Evolutionary conservation across 2,329 filamentous ascomycete genomes (phyloP).

Genomic region (Dactylellina leptospora): DNA sequence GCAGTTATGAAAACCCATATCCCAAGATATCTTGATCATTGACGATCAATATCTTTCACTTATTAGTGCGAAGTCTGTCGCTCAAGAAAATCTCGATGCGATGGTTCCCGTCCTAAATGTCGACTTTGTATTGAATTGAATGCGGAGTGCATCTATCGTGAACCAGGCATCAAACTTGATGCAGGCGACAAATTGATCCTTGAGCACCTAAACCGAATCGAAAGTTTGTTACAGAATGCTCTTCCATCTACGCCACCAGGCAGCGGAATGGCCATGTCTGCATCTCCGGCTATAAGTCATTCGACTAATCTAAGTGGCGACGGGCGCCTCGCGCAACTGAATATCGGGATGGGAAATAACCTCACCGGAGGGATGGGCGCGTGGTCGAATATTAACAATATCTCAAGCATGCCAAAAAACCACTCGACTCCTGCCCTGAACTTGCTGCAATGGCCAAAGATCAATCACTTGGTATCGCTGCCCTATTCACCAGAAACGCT

Average conservation of each 20-base stretch:
- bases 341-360: conserved; percentile 52
- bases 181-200: conserved; percentile 86
- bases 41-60: conserved; percentile 65
- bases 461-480: conserved; percentile 77
- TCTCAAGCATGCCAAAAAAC: conserved; percentile 84
- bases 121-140: conserved; percentile 83
- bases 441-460: conserved; percentile 80
- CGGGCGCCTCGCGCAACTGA: conserved; percentile 62
- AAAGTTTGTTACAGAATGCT: conserved; percentile 75
- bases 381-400: conserved; percentile 70
- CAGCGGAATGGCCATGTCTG: conserved; percentile 67
- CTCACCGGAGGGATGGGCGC: conserved; percentile 71
- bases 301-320: conserved; percentile 70
- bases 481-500: conserved; percentile 84
- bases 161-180: conserved; percentile 86
- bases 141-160: conserved; percentile 83
- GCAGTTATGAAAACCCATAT: neutral
- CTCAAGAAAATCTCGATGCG: conserved; percentile 80
- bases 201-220: conserved; percentile 79
- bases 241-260: conserved; percentile 65
- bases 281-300: conserved; percentile 73
- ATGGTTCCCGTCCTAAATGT: conserved; percentile 82
- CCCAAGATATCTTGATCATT: neutral
- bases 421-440: conserved; percentile 83
- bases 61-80: conserved; percentile 80